These are phyloP conservation scores for Calonectria crousiana DNA, from an alignment of 2,329 filamentous ascomycete species.

Conservation along the genomic window DNA sequence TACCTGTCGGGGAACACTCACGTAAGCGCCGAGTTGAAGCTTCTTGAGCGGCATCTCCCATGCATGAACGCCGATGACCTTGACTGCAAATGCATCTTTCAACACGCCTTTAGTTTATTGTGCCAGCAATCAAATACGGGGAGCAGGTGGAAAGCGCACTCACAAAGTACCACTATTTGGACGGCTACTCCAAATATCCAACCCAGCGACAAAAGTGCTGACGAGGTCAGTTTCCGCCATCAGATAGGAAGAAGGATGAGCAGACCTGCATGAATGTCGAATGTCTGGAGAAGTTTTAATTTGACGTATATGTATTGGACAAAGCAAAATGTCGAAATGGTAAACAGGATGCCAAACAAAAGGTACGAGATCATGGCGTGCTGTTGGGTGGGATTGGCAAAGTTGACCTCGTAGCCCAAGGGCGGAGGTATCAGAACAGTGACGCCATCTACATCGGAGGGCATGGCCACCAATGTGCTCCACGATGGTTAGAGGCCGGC, in stretches of 20 bases:
- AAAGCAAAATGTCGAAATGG: constrained; percentile 28
- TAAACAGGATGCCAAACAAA: constrained; percentile 37
- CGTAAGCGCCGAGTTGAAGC: neutral
- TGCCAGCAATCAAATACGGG: too few relatives aligned
- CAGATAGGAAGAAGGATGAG: neutral
- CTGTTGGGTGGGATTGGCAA: constrained; percentile 41
- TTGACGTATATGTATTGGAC: constrained; percentile 42
- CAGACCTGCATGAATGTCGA: constrained; percentile 16
- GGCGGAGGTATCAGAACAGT: constrained; percentile 41
- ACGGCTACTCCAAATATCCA: neutral
- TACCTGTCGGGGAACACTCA: neutral
- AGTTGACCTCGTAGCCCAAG: constrained; percentile 45
- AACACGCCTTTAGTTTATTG: neutral
- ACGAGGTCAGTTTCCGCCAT: neutral
- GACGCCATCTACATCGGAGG: constrained; percentile 39
- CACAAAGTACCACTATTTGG: neutral
- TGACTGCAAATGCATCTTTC: constrained; percentile 11
- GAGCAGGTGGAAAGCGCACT: neutral
- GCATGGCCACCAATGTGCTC: neutral
- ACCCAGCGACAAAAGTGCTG: constrained; percentile 1
- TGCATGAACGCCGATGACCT: constrained; percentile 30
- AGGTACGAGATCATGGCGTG: constrained; percentile 33
- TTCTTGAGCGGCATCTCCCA: constrained; percentile 31
- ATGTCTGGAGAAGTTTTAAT: constrained; percentile 12
- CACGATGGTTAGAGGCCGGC: neutral